Evolutionary conservation across 495 filamentous ascomycete genomes (phyloP).

Genomic region (Paragyromitra xinjiangensis): DNA sequence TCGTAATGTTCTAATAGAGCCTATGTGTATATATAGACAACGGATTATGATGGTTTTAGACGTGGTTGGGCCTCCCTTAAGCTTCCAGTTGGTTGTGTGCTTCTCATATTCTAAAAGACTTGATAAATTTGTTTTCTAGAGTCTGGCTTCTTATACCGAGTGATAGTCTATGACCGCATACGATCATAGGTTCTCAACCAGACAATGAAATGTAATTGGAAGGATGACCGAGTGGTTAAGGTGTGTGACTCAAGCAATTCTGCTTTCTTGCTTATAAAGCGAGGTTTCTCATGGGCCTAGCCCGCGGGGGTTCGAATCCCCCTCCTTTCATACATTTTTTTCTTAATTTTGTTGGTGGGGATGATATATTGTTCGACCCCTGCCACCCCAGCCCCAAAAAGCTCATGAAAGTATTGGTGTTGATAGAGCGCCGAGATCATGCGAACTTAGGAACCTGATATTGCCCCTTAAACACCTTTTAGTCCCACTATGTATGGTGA

Average conservation of each 20-base stretch:
- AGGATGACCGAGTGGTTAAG: conserved; percentile 54
- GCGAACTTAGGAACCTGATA: background rate
- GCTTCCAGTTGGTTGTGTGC: background rate
- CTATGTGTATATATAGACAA: conserved; percentile 41
- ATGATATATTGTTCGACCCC: background rate
- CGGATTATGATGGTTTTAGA: conserved; percentile 3
- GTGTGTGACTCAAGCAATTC: conserved; percentile 38
- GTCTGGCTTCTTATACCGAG: background rate
- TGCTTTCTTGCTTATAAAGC: conserved; percentile 49
- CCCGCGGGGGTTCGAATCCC: conserved; percentile 55
- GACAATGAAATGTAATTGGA: conserved; percentile 50
- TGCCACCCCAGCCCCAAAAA: background rate
- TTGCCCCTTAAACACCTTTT: background rate
- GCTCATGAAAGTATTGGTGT: too few species aligned
- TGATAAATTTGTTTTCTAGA: background rate
- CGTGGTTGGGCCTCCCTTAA: background rate
- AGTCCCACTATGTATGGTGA: too few species aligned
- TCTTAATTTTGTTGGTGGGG: background rate
- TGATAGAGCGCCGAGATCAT: background rate
- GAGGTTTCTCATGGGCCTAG: conserved; percentile 53
- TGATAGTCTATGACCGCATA: conserved; percentile 1
- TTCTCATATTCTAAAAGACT: background rate
- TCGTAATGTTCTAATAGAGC: background rate
- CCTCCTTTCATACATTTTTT: conserved; percentile 46
- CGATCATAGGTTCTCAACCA: background rate